Conservation (phyloP, 2,329 filamentous ascomycete species). For the Fusarium longipes region DNA sequence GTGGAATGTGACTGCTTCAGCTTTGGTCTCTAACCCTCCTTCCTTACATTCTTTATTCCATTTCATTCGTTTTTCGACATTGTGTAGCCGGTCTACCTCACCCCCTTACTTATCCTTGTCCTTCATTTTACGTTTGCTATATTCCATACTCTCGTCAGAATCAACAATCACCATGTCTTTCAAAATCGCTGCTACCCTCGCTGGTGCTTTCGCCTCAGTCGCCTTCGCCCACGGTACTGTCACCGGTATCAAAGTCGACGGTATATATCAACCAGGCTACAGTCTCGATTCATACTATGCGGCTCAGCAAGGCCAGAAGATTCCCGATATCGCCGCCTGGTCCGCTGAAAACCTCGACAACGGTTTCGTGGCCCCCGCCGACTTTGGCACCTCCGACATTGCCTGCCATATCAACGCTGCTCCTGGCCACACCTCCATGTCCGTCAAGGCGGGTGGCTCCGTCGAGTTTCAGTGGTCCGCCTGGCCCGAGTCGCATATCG, state of each 20-base stretch:
- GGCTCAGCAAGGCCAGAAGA: conserved; percentile 30
- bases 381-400: conserved; percentile 56
- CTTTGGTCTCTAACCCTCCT: conserved; percentile 34
- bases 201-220: conserved; percentile 39
- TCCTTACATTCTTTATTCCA: conserved; percentile 19
- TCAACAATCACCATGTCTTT: conserved; percentile 39
- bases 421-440: conserved; percentile 49
- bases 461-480: conserved; percentile 56
- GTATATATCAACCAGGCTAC: conserved; percentile 33
- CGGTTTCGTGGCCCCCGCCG: conserved; percentile 61
- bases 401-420: conserved; percentile 59
- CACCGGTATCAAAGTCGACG: conserved; percentile 42
- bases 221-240: conserved; percentile 43
- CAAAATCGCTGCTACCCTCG: conserved; percentile 32
- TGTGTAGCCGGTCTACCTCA: conserved; percentile 47
- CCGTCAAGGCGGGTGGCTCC: conserved; percentile 56
- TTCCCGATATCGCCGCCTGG: conserved; percentile 53
- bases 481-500: conserved; percentile 59
- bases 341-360: conserved; percentile 59
- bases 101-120: neutral
- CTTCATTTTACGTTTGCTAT: neutral
- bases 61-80: conserved; percentile 47
- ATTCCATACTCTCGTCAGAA: neutral
- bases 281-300: conserved; percentile 40
- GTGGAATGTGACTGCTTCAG: conserved; percentile 19